These are phyloP conservation scores for Pichia sp. DNA, from an alignment of 1,139 yeast genomes.

Conservation along the genomic window DNA sequence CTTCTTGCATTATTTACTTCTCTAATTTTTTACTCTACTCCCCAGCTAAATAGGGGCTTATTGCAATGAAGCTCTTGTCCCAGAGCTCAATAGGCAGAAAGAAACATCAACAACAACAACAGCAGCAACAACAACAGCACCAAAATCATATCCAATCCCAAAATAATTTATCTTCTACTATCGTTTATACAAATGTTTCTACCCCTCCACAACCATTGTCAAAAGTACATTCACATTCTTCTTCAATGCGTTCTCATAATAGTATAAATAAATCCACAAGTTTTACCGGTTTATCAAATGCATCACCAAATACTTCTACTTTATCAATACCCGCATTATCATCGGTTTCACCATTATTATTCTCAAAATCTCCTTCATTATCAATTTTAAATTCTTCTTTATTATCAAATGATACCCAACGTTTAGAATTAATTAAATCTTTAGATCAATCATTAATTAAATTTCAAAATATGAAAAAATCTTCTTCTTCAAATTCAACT, in stretches of 20 bases:
- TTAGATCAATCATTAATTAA: constrained; percentile 42
- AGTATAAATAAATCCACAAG: background rate
- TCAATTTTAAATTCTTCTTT: background rate
- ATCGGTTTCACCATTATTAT: constrained; percentile 2
- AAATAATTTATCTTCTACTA: too few species aligned
- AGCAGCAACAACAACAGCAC: too few species aligned
- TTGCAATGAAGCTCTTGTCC: too few species aligned
- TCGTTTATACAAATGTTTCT: background rate
- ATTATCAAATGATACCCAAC: constrained; percentile 6
- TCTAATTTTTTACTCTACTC: too few species aligned
- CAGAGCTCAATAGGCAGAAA: too few species aligned
- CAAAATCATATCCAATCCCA: too few species aligned
- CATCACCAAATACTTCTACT: constrained; percentile 7
- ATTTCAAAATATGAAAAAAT: constrained; percentile 40
- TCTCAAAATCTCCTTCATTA: background rate
- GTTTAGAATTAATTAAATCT: constrained; percentile 31
- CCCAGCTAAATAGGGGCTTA: too few species aligned
- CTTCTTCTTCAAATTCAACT: background rate
- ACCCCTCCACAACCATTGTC: background rate
- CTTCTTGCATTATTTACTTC: too few species aligned
- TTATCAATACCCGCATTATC: constrained; percentile 4
- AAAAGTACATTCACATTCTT: constrained; percentile 8
- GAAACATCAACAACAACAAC: too few species aligned
- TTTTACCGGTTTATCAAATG: background rate
- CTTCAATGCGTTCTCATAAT: constrained; percentile 5